Evolutionary conservation across 2,329 filamentous ascomycete genomes (phyloP), one percentile per base, ranked within the genome.

Genomic region (Ceratocystis alfenasii): DNA sequence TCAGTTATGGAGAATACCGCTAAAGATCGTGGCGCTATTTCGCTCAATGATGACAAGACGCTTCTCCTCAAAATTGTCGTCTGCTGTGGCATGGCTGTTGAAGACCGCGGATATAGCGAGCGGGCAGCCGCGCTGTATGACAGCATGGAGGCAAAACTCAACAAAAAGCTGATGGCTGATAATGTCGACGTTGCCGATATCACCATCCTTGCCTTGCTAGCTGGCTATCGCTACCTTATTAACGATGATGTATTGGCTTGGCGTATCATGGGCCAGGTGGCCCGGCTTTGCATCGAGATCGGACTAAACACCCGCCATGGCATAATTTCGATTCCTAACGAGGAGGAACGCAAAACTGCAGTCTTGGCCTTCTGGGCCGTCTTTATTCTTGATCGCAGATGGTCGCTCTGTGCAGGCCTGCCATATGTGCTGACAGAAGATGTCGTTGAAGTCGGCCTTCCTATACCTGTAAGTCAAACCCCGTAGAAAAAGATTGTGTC

Each of bases 381-480:
- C 20, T 95, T 94, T 72, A 86, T 91, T 3, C 78, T 96, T 48
- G 92, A 96, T 73, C 81, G 90, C 48, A 81, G 91, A 63, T 96
- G 90, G 90, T 90, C 88, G 69, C 90, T 96, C 70, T 89, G 87
- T n/a, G 92, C 89, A 0, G 91, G 91, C 0, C 81, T 96, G 74
- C 91, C 91, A 0, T 95, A 90, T 76, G 87, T 89, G 1, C 79
- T 95, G 45, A 87, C 93, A 69, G 91, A 96, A 71, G 83, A 88
- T 17, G 90, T 95, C 72, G 89, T 96, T 68, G 91, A 96, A 71
- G 84, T 87, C 0, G 82, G 83, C 63, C 76, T 96, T 25, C 90
- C 89, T 1, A 86, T 88, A 71, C 91, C 91, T 33, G 90, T 95
- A 77, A 76, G 82, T 75, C 8, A 0, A n/a, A 7, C 17, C 17